Percentiles rank a stretch among this genome's conserved stretches.
Evolutionary conservation across 306 rosid species (phyloP).

Genomic region (Malus asiatica): DNA sequence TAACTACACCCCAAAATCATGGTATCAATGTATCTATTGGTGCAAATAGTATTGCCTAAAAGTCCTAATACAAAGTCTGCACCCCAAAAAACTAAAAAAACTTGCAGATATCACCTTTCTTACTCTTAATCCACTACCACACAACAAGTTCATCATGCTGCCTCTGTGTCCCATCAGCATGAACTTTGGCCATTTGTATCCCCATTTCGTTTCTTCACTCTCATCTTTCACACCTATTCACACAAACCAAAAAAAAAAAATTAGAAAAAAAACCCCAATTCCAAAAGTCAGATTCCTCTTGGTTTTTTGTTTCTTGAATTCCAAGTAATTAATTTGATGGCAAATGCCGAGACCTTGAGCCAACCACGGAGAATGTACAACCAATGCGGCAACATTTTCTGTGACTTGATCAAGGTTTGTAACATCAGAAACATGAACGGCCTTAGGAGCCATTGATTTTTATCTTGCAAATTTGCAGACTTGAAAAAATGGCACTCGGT

Average conservation of each 20-base stretch:
- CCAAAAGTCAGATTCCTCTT: neutral
- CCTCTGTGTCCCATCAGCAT: slow-evolving; percentile 74
- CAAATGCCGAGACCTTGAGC: slow-evolving; percentile 1
- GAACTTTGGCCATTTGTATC: slow-evolving; percentile 29
- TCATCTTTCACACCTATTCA: neutral
- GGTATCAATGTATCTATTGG: too few species aligned
- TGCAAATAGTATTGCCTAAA: too few species aligned
- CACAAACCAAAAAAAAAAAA: too few species aligned
- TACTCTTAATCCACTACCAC: too few species aligned
- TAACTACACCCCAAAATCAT: too few species aligned
- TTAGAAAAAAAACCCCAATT: too few species aligned
- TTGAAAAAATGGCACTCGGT: neutral
- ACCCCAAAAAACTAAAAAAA: too few species aligned
- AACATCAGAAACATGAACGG: slow-evolving; percentile 46
- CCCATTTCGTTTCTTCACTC: neutral
- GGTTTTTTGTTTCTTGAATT: neutral
- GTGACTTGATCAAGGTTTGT: slow-evolving; percentile 33
- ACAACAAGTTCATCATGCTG: slow-evolving; percentile 55
- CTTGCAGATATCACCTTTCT: too few species aligned
- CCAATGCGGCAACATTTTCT: slow-evolving; percentile 16
- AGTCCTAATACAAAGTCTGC: too few species aligned
- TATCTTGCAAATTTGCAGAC: neutral
- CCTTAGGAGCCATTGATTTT: slow-evolving; percentile 25
- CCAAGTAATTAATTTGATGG: neutral
- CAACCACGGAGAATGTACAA: neutral